phyloP scores from a whole-genome alignment of 768 basidiomycete species.

The Amanita polypyramis region DNA sequence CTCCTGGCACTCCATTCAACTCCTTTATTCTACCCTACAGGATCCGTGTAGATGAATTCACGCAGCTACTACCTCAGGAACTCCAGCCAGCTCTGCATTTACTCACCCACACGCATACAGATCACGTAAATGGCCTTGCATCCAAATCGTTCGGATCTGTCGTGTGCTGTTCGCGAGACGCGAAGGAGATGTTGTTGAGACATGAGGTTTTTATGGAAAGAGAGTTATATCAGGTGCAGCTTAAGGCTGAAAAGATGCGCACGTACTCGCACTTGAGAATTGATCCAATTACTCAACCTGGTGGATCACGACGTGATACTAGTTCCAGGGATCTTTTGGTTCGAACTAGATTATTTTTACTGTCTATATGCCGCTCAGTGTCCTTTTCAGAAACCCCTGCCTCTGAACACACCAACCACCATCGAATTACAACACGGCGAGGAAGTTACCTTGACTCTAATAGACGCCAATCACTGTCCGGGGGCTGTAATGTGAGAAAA shows the following conservation, averaged over 20 bases:
- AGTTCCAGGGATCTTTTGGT: conserved; percentile 65
- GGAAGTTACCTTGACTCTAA: conserved; percentile 60
- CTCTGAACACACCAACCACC: conserved; percentile 52
- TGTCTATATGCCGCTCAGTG: background rate
- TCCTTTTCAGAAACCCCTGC: conserved; percentile 39
- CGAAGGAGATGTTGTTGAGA: conserved; percentile 76
- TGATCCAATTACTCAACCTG: conserved; percentile 31
- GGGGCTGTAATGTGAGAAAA: conserved; percentile 77
- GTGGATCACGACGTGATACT: conserved; percentile 36
- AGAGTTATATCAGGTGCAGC: conserved; percentile 39
- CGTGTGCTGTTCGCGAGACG: conserved; percentile 72
- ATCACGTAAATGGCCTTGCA: conserved; percentile 72
- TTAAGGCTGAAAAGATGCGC: conserved; percentile 38
- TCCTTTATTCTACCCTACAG: conserved; percentile 69
- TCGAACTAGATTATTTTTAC: conserved; percentile 12
- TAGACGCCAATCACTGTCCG: conserved; percentile 94
- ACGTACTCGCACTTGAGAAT: conserved; percentile 65
- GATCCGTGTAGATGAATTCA: conserved; percentile 85
- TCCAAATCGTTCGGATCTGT: conserved; percentile 63
- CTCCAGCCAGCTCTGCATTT: conserved; percentile 49
- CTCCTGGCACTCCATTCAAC: conserved; percentile 65
- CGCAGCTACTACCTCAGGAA: conserved; percentile 23
- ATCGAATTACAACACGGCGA: conserved; percentile 48
- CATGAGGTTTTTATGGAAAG: conserved; percentile 66
- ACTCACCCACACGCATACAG: conserved; percentile 85